Conservation (phyloP, 306 rosid species). For the Rosa multiflora region DNA sequence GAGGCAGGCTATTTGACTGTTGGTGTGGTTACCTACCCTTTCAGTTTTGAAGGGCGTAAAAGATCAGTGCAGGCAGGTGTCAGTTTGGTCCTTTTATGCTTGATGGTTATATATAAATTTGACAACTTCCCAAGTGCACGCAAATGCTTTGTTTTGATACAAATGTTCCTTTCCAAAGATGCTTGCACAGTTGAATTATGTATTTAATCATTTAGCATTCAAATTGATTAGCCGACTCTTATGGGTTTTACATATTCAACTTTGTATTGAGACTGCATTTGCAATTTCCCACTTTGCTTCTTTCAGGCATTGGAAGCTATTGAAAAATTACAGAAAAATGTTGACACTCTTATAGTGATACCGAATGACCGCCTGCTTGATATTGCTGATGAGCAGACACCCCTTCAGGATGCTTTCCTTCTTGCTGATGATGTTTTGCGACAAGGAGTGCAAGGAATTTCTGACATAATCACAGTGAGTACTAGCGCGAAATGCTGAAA, state of each 20-base stretch:
- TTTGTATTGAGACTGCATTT: background rate
- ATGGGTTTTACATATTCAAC: background rate
- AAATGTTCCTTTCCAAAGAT: background rate
- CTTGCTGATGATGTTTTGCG: conserved; percentile 96
- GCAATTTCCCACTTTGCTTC: conserved; percentile 16
- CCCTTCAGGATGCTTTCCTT: conserved; percentile 89
- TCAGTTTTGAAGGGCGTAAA: conserved; percentile 96
- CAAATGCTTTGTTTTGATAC: background rate
- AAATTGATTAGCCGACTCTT: background rate
- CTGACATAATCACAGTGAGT: conserved; percentile 90
- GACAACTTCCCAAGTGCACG: background rate
- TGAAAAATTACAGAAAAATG: conserved; percentile 91
- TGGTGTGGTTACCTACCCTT: conserved; percentile 94
- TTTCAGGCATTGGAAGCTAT: conserved; percentile 94
- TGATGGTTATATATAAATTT: background rate
- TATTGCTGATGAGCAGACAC: conserved; percentile 89
- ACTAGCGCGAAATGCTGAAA: conserved; percentile 15
- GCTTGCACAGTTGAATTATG: background rate
- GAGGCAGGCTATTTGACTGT: conserved; percentile 98
- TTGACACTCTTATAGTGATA: conserved; percentile 91
- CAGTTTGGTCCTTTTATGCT: conserved; percentile 29
- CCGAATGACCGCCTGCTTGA: conserved; percentile 98
- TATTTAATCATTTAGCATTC: background rate
- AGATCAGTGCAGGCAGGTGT: conserved; percentile 95
- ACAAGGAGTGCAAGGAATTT: conserved; percentile 98